Base-by-base conservation (phyloP, 2,329 filamentous ascomycete genomes). In the Seiridium cupressi region DNA sequence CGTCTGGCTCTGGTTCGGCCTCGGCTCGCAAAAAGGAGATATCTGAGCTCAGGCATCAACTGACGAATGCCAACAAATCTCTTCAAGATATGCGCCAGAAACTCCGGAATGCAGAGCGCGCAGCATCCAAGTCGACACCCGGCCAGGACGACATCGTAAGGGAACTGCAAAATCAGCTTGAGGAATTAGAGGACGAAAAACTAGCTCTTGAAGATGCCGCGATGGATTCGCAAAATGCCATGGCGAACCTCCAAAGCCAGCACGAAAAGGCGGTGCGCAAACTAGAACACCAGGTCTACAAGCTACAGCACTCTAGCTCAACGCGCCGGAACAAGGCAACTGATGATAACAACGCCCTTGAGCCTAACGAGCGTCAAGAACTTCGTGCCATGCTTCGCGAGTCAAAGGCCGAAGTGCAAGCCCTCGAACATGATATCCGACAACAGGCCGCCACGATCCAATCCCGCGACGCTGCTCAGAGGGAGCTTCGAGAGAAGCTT, bases 351-450 rank as follows among this genome's bases (percentile, higher is more conserved):
- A 70, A 73, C 49, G 67, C 69, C 56, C 63, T 59, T 57, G 69
- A 77, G 63, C 70, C 77, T 53, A 82, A 83, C 59, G 84, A 87
- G 68, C 81, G 84, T 48, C 79, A 81, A 46, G 84, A 88, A 61
- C 75, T 91, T 26, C 84, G 87, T 63, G 77, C 81, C 57, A 80
- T 85, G 72, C 77, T 88, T 34, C 86, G 85, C 62, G 82, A 85
- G 67, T 84, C 84, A 26, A 87, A 89, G 72, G 78, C 86, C 10
- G 84, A 89, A 68, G 78, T 83, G 47, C 86, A 91, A 71, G 84
- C 87, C 40, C 80, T 95, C n/a, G 88, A 91, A 65, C 81, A 91
- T 60, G 87, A 91, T 68, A 81, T 95, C 35, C 80, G 83, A 5
- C 86, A 90, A 68, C 87, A 90, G 62, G 88, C 92, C 59, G 80